A percentile compares a stretch with the other conserved stretches of the same genome.
Conservation (phyloP, 2,329 filamentous ascomycete genomes). For the Hymenotorrendiella dingleyae region DNA sequence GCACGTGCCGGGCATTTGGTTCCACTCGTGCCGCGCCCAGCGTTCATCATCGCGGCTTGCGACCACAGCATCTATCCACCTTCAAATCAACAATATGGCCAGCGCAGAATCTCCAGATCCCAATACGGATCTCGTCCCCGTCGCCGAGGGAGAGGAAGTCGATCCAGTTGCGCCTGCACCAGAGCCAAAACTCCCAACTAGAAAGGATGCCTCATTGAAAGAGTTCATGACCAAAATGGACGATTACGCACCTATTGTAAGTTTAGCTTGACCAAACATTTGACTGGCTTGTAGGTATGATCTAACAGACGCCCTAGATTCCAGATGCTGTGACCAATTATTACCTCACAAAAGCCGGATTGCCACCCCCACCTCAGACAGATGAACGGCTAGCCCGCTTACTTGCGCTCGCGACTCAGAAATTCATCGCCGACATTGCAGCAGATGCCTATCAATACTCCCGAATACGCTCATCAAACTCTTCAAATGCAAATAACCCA, state of each 20-base stretch:
- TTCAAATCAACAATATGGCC: conserved; percentile 27
- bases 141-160: conserved; percentile 24
- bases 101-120: conserved; percentile 30
- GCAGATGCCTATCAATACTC: conserved; percentile 98
- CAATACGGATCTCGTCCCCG: conserved; percentile 26
- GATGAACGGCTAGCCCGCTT: conserved; percentile 87
- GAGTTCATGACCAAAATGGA: conserved; percentile 97
- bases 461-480: conserved; percentile 89
- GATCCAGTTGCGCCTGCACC: conserved; percentile 43
- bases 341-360: conserved; percentile 92
- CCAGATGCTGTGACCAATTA: conserved; percentile 96
- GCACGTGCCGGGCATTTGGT: neutral
- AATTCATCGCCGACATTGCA: conserved; percentile 96
- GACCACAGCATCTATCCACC: conserved; percentile 4
- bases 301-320: conserved; percentile 58
- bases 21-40: too few species aligned
- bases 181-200: conserved; percentile 63
- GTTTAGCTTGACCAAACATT: conserved; percentile 29
- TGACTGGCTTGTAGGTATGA: neutral
- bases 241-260: conserved; percentile 92
- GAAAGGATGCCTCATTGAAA: conserved; percentile 86
- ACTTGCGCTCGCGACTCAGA: conserved; percentile 94
- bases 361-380: conserved; percentile 86
- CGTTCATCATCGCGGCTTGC: too few species aligned
- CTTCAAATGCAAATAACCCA: conserved; percentile 78